A percentile compares a stretch with the other conserved stretches of the same genome.
phyloP scores from a whole-genome alignment of 176 grass and related monocot species.

The Poa pratensis region DNA sequence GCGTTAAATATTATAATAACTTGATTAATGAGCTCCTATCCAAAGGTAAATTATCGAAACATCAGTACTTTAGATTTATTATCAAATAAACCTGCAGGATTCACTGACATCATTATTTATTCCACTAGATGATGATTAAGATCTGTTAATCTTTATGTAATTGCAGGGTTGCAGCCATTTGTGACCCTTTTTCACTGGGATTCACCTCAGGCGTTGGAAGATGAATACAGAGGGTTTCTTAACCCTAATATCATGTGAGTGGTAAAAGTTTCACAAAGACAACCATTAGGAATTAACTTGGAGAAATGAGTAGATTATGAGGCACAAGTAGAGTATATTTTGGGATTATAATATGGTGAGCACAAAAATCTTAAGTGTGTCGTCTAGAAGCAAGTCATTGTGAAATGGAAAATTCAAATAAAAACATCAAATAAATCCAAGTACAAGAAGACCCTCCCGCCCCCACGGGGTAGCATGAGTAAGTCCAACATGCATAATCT shows the following conservation, averaged over 20 bases:
- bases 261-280: not conserved
- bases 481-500: not conserved
- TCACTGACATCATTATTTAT: not conserved
- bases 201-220: slow-evolving; percentile 62
- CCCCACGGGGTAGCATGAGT: no score
- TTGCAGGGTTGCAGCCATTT: slow-evolving; percentile 63
- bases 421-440: not conserved
- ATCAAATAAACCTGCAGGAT: not conserved
- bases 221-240: slow-evolving; percentile 67
- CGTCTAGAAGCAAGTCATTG: not conserved
- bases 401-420: not conserved
- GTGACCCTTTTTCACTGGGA: slow-evolving; percentile 79
- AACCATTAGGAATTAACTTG: not conserved
- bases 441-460: not conserved
- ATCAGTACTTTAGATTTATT: slow-evolving; percentile 12
- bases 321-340: not conserved
- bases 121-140: not conserved
- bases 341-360: not conserved
- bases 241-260: slow-evolving; percentile 61
- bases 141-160: not conserved
- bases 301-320: not conserved
- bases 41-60: slow-evolving; percentile 37
- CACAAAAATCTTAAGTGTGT: not conserved
- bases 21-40: slow-evolving; percentile 58
- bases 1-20: slow-evolving; percentile 60